Conservation (phyloP, 495 filamentous ascomycete genomes). For the Podospora conica region DNA sequence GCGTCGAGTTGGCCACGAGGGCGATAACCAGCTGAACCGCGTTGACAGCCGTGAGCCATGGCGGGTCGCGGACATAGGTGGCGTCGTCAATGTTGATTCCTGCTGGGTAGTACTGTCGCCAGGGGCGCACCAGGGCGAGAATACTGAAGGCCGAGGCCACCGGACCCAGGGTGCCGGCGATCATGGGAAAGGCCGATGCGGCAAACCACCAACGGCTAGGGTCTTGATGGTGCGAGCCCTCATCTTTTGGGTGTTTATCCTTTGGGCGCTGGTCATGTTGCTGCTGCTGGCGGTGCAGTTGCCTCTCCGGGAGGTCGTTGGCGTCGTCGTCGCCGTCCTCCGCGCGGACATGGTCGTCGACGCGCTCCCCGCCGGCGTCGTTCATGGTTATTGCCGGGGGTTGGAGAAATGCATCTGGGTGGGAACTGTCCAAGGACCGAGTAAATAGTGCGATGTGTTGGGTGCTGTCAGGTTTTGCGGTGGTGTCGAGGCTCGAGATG, state of each 20-base stretch:
- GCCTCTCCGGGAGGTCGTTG: not conserved
- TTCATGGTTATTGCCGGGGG: conserved; percentile 20
- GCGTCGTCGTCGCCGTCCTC: conserved; percentile 12
- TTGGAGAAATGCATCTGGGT: not conserved
- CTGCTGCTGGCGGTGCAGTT: not conserved
- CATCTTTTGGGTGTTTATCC: conserved; percentile 19
- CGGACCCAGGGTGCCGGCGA: conserved; percentile 79
- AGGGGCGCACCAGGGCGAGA: conserved; percentile 65
- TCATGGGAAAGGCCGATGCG: conserved; percentile 70
- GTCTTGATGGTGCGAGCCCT: conserved; percentile 41
- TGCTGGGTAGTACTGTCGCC: conserved; percentile 59
- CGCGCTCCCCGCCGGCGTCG: conserved; percentile 23
- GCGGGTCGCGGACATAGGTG: conserved; percentile 55
- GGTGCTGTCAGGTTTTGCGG: not conserved
- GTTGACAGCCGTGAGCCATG: conserved; percentile 69
- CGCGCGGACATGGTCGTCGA: conserved; percentile 18
- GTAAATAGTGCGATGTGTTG: not conserved
- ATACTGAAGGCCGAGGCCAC: conserved; percentile 76
- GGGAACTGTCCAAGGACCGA: not conserved
- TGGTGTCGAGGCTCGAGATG: no score
- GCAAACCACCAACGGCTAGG: conserved; percentile 83
- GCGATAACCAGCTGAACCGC: conserved; percentile 66
- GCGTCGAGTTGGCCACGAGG: conserved; percentile 60
- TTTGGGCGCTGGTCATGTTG: conserved; percentile 13
- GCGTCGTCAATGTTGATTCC: conserved; percentile 43